Percentiles rank a stretch among this genome's conserved stretches.
Conservation (phyloP, 768 basidiomycete genomes). For the Ephemerocybe angulata region DNA sequence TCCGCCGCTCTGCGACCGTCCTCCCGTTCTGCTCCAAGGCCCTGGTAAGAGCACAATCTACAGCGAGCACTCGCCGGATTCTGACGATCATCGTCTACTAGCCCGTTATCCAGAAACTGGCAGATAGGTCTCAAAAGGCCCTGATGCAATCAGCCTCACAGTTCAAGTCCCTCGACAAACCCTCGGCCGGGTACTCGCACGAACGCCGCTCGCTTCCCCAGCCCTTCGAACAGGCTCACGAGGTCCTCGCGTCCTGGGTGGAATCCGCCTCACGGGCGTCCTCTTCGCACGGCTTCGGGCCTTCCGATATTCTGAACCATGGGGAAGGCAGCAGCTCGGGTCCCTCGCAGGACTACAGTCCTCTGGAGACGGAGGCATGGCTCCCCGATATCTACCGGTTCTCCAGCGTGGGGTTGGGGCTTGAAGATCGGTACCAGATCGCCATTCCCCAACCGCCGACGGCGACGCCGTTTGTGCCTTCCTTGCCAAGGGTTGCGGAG, state of each 20-base stretch:
- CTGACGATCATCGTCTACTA: slow-evolving; percentile 17
- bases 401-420: slow-evolving; percentile 36
- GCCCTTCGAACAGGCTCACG: slow-evolving; percentile 35
- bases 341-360: slow-evolving; percentile 14
- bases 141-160: not conserved
- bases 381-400: slow-evolving; percentile 48
- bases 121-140: slow-evolving; percentile 41
- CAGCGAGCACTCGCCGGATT: not conserved
- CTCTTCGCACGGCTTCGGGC: not conserved
- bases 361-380: slow-evolving; percentile 26
- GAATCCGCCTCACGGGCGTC: slow-evolving; percentile 17
- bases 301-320: not conserved
- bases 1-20: slow-evolving; percentile 53
- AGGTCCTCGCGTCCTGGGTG: slow-evolving; percentile 29
- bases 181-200: slow-evolving; percentile 15
- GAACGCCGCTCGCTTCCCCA: slow-evolving; percentile 20
- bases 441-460: slow-evolving; percentile 30
- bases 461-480: slow-evolving; percentile 41
- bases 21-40: slow-evolving; percentile 59
- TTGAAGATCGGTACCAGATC: slow-evolving; percentile 37
- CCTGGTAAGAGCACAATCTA: slow-evolving; percentile 37
- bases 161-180: slow-evolving; percentile 10
- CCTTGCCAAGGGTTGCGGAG: slow-evolving; percentile 48
- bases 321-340: slow-evolving; percentile 1
- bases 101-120: slow-evolving; percentile 56